Base-by-base conservation (phyloP, 768 basidiomycete genomes). In the Tylopilus cervinicoccineus region DNA sequence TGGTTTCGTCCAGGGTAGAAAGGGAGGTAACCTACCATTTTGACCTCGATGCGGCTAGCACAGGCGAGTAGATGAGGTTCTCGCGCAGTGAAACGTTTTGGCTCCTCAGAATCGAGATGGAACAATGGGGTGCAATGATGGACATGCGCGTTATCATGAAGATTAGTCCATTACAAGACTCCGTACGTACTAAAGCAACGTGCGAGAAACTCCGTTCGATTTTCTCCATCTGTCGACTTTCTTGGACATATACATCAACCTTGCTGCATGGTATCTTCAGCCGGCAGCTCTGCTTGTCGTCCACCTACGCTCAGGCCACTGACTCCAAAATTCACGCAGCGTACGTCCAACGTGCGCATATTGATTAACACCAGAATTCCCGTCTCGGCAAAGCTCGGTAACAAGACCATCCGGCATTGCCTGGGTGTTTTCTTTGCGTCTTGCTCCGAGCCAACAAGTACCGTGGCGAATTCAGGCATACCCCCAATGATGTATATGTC, bases 401-500 rank as follows among this genome's bases (percentile, higher is more conserved):
- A 70, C 50, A 95, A 72, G 22, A 97, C 76, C 32, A 96, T 72
- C 44, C 93, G 74, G 70, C 84, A 87, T 55, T 62, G 70, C 54
- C 68, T 71, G 24, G 58, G 43, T 23, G 7, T 48, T 61, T 69
- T 54, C 38, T 57, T 57, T 55, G 58, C 45, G 47, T 54, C 63
- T 38, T 65, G 55, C 61, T 76, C 64, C 27, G 60, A 52, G 50
- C 69, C 67, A 6, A 90, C 78, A 32, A 94, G 51, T 43, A 78
- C 76, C 4, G 93, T 95, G 47, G 75, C 79, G 58, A 97, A 97
- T 51, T 71, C 71, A 26, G 86, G 83, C 69, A 97, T 94, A 51
- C 90, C 90, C 28, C 96, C 96, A n/a, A 94, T 75, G 55, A 94
- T 74, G 65, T 97, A 98, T 24, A 98, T 67, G 62, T 96, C 83